A percentile compares a stretch with the other conserved stretches of the same genome.
These are phyloP conservation scores for Eucalyptus camaldulensis DNA, from an alignment of 345 rosid genomes.

Conservation along the genomic window DNA sequence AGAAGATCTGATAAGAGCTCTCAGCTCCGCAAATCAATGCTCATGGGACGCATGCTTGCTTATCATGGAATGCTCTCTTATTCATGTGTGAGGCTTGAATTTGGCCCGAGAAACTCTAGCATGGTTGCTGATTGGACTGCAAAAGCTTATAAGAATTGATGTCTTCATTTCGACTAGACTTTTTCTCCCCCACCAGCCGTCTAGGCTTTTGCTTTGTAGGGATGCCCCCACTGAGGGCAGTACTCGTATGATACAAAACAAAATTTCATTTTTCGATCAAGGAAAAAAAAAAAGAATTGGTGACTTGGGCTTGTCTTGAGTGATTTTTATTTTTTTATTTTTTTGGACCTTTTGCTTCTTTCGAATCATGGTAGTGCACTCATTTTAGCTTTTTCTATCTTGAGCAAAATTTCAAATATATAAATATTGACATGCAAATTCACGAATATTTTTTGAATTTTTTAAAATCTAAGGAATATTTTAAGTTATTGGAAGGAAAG, in stretches of 20 bases:
- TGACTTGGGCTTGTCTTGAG: not conserved
- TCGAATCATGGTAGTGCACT: not conserved
- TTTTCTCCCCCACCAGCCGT: not conserved
- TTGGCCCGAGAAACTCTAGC: not conserved
- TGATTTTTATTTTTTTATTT: not conserved
- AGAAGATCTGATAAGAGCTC: not conserved
- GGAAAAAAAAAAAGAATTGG: not conserved
- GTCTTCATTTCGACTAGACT: not conserved
- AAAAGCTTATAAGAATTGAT: not conserved
- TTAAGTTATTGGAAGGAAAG: too few relatives aligned
- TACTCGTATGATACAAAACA: too few relatives aligned
- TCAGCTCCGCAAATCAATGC: not conserved
- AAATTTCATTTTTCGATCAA: too few relatives aligned
- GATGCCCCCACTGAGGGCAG: too few relatives aligned
- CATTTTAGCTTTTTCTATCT: not conserved
- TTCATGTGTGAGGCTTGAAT: not conserved
- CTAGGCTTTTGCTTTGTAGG: not conserved
- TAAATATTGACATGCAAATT: not conserved
- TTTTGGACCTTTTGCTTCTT: not conserved
- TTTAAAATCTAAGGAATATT: too few relatives aligned
- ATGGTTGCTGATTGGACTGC: not conserved
- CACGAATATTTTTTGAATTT: too few relatives aligned
- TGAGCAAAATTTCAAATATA: not conserved
- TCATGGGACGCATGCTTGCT: not conserved
- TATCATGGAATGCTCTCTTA: not conserved